These are phyloP conservation scores for Talaromyces atroroseus DNA, from an alignment of 2,329 filamentous ascomycete species.

Conservation along the genomic window DNA sequence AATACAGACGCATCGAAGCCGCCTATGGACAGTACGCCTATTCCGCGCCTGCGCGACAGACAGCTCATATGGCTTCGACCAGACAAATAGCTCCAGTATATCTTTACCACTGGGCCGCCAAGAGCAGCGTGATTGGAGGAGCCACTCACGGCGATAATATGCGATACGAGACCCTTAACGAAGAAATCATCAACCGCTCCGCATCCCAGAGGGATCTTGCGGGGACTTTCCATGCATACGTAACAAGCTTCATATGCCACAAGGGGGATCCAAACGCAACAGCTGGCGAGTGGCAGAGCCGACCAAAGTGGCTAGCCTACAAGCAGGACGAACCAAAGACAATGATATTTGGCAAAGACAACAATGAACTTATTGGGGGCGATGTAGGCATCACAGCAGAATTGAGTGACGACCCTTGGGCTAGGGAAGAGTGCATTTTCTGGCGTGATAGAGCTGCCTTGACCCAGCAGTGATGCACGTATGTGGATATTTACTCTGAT, in stretches of 20 bases:
- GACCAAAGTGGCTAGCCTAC: slow-evolving; percentile 37
- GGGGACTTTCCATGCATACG: slow-evolving; percentile 42
- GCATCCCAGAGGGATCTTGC: slow-evolving; percentile 39
- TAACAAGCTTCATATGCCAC: slow-evolving; percentile 44
- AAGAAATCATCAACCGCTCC: slow-evolving; percentile 31
- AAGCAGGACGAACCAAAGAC: slow-evolving; percentile 21
- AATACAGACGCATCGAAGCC: slow-evolving; percentile 49
- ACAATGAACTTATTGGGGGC: not conserved
- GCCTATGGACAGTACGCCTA: slow-evolving; percentile 49
- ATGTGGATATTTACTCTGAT: no score
- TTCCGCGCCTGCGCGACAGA: slow-evolving; percentile 45
- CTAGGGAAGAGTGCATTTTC: not conserved
- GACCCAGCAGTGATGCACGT: not conserved
- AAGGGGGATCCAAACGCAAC: slow-evolving; percentile 42
- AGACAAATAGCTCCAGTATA: slow-evolving; percentile 38
- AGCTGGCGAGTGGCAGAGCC: slow-evolving; percentile 18
- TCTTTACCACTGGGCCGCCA: slow-evolving; percentile 52
- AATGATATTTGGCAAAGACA: not conserved
- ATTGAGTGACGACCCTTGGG: not conserved
- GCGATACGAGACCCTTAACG: slow-evolving; percentile 43
- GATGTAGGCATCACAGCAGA: not conserved
- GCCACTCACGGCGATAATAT: slow-evolving; percentile 48
- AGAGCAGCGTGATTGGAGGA: slow-evolving; percentile 39
- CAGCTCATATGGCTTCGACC: slow-evolving; percentile 34
- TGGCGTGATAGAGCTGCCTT: not conserved